Evolutionary conservation across 192 early-diverging fungal genomes (phyloP), one percentile per base, ranked within the genome.

Genomic region (Entophlyctis luteolus): DNA sequence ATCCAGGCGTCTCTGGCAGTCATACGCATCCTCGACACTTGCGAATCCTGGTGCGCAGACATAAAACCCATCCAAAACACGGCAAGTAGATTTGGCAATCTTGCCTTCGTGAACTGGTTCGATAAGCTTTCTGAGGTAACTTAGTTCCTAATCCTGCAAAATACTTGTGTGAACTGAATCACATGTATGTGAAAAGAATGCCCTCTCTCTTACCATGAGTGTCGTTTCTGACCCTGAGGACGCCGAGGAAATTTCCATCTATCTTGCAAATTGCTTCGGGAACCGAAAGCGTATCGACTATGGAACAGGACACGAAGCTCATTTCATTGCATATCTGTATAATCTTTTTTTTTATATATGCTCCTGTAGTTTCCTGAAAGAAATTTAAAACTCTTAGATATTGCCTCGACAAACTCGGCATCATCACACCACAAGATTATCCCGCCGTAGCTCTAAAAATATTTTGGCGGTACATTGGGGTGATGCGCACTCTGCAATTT

Each of bases 241-340:
- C 27, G 68, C 78, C 4, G 66, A 75, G n/a, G 88, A 91, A 69
- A 77, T 94, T 2, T 74, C 88, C 18, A 78, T 75, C 35, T 98
- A 98, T 79, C 81, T 92, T 55, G 49, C 84, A 20, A 86, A 94
- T 72, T 81, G 84, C 67, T 97, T 92, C 84, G 96, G 96, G 6
- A 91, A 94, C 69, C 84, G 89, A 10, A 89, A 85, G 59, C 86
- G 96, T 60, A 94, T 97, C 59, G 96, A 98, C 79, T 98, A 97
- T 80, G 96, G 96, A 28, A 95, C 94, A 3, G 94, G 96, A 6
- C 96, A 98, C 62, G 96, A 98, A 79, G 87, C 90, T 4, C 92
- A 90, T 63, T 96, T 98, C 57, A 80, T 94, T 42, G 86, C 85
- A 4, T 95, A 90, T 72, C 77, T 98, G 59, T 86, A 83, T 76